Conservation (phyloP, 2,329 filamentous ascomycete genomes). For the Aspergillus caelatus region DNA sequence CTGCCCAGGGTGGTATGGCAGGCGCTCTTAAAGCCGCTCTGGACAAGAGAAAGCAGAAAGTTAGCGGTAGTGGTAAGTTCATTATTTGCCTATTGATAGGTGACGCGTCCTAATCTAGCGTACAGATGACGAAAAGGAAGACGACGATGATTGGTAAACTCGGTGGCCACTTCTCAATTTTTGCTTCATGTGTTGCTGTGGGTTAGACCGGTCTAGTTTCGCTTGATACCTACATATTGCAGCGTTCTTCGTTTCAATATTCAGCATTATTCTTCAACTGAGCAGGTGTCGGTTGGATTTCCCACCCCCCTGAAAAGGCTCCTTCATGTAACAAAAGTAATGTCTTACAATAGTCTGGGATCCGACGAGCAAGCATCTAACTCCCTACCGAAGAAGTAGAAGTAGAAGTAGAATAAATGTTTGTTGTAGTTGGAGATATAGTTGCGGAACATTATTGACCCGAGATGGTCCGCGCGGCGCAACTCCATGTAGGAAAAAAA, state of each 20-base stretch:
- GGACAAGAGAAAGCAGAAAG: slow-evolving; percentile 87
- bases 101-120: slow-evolving; percentile 26
- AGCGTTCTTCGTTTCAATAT: slow-evolving; percentile 10
- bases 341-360: background rate
- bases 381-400: background rate
- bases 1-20: slow-evolving; percentile 66
- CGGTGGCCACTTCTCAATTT: background rate
- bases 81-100: background rate
- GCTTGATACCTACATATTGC: slow-evolving; percentile 21
- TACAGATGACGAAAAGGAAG: slow-evolving; percentile 50
- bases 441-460: slow-evolving; percentile 15
- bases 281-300: background rate
- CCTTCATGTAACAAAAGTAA: background rate
- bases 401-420: background rate
- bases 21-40: slow-evolving; percentile 78
- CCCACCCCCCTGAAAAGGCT: background rate
- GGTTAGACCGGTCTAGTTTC: slow-evolving; percentile 15
- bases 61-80: slow-evolving; percentile 87
- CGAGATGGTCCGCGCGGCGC: slow-evolving; percentile 8
- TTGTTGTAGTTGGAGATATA: background rate
- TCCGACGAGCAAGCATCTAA: background rate
- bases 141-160: slow-evolving; percentile 51
- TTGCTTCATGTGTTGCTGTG: slow-evolving; percentile 9
- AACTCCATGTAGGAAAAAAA: slow-evolving; percentile 13
- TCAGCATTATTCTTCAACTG: slow-evolving; percentile 3